Conservation (phyloP, 305 asterid species). For the Rubia occidens region DNA sequence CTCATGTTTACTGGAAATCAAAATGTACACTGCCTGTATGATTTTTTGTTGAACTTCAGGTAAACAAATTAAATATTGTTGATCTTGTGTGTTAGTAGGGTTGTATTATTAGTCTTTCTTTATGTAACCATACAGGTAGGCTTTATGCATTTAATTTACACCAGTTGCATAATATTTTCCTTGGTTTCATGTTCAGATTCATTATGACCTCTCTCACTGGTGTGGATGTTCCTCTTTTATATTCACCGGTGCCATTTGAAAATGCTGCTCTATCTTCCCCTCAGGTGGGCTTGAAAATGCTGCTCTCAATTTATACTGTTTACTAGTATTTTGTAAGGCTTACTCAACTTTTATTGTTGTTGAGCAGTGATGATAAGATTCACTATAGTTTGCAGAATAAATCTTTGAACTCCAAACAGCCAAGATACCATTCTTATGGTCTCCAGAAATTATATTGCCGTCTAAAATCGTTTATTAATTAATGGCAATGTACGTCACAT, state of each 20-base stretch:
- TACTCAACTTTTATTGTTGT: background rate
- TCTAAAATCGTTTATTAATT: background rate
- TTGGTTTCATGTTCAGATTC: slow-evolving; percentile 40
- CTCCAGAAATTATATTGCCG: background rate
- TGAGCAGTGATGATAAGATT: background rate
- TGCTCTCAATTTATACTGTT: background rate
- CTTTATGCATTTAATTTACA: slow-evolving; percentile 1
- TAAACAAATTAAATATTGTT: slow-evolving; percentile 18
- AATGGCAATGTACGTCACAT: background rate
- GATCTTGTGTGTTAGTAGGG: background rate
- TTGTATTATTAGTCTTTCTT: background rate
- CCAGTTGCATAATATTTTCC: slow-evolving; percentile 12
- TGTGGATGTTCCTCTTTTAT: slow-evolving; percentile 71
- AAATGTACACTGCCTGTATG: slow-evolving; percentile 66
- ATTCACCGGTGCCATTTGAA: slow-evolving; percentile 68
- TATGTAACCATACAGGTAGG: background rate
- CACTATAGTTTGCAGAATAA: background rate
- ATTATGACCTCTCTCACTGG: slow-evolving; percentile 51
- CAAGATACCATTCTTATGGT: background rate
- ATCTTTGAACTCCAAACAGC: background rate
- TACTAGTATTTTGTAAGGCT: background rate
- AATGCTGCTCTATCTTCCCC: slow-evolving; percentile 72
- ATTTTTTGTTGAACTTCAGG: slow-evolving; percentile 76
- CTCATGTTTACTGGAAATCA: slow-evolving; percentile 61
- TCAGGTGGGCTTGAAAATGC: slow-evolving; percentile 42